A percentile compares a stretch with the other conserved stretches of the same genome.
Conservation (phyloP, 768 basidiomycete species). For the Russula sp. region DNA sequence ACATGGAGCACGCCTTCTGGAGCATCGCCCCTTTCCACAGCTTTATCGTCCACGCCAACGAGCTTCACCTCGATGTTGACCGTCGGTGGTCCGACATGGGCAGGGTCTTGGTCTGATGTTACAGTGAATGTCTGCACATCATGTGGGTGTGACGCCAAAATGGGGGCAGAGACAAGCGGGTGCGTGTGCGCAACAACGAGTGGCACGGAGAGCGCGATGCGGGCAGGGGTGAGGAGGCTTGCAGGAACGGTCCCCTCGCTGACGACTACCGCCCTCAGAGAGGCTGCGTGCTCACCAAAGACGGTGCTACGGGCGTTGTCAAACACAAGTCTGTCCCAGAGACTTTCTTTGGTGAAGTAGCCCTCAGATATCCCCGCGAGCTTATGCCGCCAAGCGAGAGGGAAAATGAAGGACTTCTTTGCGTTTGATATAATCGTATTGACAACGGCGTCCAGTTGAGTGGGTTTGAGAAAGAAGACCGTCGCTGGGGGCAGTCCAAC, state of each 20-base stretch:
- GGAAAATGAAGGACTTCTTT: slow-evolving; percentile 46
- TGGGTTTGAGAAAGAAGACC: slow-evolving; percentile 63
- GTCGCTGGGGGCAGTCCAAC: slow-evolving; percentile 70
- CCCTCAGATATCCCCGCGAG: slow-evolving; percentile 60
- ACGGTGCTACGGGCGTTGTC: slow-evolving; percentile 54
- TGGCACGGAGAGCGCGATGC: slow-evolving; percentile 72
- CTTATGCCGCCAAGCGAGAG: slow-evolving; percentile 76
- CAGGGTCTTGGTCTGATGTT: slow-evolving; percentile 33
- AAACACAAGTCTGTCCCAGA: slow-evolving; percentile 82
- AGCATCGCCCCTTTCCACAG: slow-evolving; percentile 58
- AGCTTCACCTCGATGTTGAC: slow-evolving; percentile 81
- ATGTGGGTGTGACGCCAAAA: slow-evolving; percentile 76
- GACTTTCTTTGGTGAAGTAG: slow-evolving; percentile 63
- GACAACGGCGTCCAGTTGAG: slow-evolving; percentile 51
- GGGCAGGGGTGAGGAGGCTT: slow-evolving; percentile 48
- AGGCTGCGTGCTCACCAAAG: slow-evolving; percentile 52
- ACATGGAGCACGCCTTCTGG: slow-evolving; percentile 55
- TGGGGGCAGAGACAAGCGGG: slow-evolving; percentile 61
- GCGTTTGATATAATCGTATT: slow-evolving; percentile 47
- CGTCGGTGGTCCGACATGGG: slow-evolving; percentile 72
- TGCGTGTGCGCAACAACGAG: slow-evolving; percentile 58
- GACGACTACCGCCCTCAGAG: slow-evolving; percentile 61
- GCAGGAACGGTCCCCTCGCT: slow-evolving; percentile 55
- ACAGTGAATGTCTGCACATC: slow-evolving; percentile 67
- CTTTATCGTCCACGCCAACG: slow-evolving; percentile 55